Conservation (phyloP, 108 stramenopile species). For the Cyclotella choctawhatcheeana region DNA sequence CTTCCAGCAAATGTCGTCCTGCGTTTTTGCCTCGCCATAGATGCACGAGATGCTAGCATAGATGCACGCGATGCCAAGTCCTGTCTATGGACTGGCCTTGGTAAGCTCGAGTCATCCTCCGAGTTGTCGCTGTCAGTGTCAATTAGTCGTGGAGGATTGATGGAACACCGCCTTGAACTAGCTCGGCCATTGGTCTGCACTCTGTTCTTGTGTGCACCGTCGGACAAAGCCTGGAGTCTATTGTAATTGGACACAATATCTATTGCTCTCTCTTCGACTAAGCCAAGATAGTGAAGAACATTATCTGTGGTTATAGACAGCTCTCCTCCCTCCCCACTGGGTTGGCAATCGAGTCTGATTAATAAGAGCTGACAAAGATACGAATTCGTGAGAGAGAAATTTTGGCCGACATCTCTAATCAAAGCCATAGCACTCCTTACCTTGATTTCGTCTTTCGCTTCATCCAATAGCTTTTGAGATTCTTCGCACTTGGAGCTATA, state of each 20-base stretch:
- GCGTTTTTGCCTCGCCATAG: slow-evolving; percentile 21
- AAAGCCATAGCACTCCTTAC: slow-evolving; percentile 14
- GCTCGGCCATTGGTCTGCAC: slow-evolving; percentile 54
- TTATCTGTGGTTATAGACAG: slow-evolving; percentile 74
- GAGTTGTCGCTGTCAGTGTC: slow-evolving; percentile 69
- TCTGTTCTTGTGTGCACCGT: slow-evolving; percentile 23
- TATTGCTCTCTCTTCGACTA: slow-evolving; percentile 75
- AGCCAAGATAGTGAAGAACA: slow-evolving; percentile 79
- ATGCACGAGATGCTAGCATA: slow-evolving; percentile 49
- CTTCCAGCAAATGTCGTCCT: background rate
- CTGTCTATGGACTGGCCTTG: slow-evolving; percentile 57
- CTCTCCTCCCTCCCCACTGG: slow-evolving; percentile 40
- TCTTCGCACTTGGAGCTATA: slow-evolving; percentile 69
- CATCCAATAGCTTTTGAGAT: slow-evolving; percentile 59
- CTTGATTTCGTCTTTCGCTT: slow-evolving; percentile 71
- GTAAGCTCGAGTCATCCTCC: slow-evolving; percentile 44
- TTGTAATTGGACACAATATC: slow-evolving; percentile 57
- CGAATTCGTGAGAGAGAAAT: background rate
- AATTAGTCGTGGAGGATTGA: slow-evolving; percentile 82
- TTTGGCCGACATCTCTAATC: background rate
- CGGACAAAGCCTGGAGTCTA: slow-evolving; percentile 22
- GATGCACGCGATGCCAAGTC: slow-evolving; percentile 57
- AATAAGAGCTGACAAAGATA: slow-evolving; percentile 40
- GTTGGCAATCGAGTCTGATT: slow-evolving; percentile 54
- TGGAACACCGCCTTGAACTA: slow-evolving; percentile 52